Base-by-base conservation (phyloP, 176 grass and related monocot species). In the Paspalum vaginatum region DNA sequence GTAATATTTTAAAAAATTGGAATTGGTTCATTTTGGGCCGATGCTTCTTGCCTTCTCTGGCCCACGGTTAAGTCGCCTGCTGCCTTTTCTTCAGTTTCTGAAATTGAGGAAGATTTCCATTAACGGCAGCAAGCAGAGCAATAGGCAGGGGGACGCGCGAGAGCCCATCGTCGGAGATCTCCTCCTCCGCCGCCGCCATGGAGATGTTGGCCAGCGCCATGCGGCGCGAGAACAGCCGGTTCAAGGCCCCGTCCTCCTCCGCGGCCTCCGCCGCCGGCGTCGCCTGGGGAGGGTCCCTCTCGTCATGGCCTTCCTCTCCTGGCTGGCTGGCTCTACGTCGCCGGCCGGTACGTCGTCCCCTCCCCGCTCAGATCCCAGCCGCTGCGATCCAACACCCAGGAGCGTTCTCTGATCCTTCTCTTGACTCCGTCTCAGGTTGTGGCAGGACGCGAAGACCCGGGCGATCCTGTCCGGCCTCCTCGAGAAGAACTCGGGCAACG, bases 311-410 rank as follows among this genome's bases (percentile, higher is more conserved):
- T 92, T 87, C 79, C 85, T 96, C 58, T 90, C 93, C n/a, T n/a
- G n/a, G n/a, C n/a, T n/a, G n/a, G n/a, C n/a, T 96, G 93, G 90
- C 87, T 96, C 66, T 96, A 92, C 73, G 79, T 92, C 64, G 93
- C 90, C 43, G 90, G 93, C 32, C 69, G 90, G 87, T 92, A 55
- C 41, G 76, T 24, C 47, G n/a, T n/a, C 47, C 2, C 47, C 47
- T 44, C 6, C 8, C 47, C 9, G 47, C 47, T 11, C 10, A 49
- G 8, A 49, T 49, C 47, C 47, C 10, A 49, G 2, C 5, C 42
- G 42, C 42, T 44, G 5, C 42, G 42, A 44, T 44, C 42, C 8
- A 44, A 8, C 42, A 44, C 42, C 8, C 42, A 44, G 42, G 5
- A 8, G 42, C 8, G 47, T 9, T 9, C 9, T 5, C 67, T 68